phyloP scores from a whole-genome alignment of 768 basidiomycete species.

The Mycena crocata region DNA sequence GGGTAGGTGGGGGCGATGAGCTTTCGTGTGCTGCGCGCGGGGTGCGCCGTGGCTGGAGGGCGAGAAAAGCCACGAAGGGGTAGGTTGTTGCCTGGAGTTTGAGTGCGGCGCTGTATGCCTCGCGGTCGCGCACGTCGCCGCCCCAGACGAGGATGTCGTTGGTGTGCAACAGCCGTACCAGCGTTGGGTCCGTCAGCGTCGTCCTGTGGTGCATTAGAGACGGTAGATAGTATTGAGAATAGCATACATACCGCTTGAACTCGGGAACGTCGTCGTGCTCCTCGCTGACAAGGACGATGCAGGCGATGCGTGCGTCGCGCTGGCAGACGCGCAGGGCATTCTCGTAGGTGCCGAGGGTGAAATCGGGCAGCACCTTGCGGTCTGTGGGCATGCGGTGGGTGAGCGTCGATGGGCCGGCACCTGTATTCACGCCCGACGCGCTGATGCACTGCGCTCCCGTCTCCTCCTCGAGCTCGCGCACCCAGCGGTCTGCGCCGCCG shows the following conservation, averaged over 20 bases:
- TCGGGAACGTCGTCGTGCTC: conserved; percentile 92
- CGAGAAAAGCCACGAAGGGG: conserved; percentile 92
- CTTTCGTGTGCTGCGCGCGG: conserved; percentile 50
- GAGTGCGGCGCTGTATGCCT: conserved; percentile 73
- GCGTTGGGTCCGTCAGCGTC: conserved; percentile 78
- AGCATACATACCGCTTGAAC: conserved; percentile 78
- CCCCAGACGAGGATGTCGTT: conserved; percentile 91
- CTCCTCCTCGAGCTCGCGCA: conserved; percentile 85
- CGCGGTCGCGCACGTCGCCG: conserved; percentile 86
- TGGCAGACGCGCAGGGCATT: conserved; percentile 78
- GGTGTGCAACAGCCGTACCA: conserved; percentile 76
- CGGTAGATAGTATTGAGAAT: neutral
- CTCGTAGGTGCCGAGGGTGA: conserved; percentile 85
- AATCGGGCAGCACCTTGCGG: conserved; percentile 77
- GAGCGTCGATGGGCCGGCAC: conserved; percentile 58
- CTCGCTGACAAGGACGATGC: conserved; percentile 85
- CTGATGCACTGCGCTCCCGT: conserved; percentile 79
- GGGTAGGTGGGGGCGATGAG: conserved; percentile 53
- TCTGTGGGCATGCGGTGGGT: conserved; percentile 49
- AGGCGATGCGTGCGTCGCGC: conserved; percentile 77
- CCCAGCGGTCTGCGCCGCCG: conserved; percentile 80
- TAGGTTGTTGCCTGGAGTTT: conserved; percentile 91
- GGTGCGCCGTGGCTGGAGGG: conserved; percentile 80
- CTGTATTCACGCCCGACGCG: conserved; percentile 51
- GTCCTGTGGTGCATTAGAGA: conserved; percentile 53